Evolutionary conservation across 345 rosid genomes (phyloP).

Genomic region (Eucalyptus virginea): DNA sequence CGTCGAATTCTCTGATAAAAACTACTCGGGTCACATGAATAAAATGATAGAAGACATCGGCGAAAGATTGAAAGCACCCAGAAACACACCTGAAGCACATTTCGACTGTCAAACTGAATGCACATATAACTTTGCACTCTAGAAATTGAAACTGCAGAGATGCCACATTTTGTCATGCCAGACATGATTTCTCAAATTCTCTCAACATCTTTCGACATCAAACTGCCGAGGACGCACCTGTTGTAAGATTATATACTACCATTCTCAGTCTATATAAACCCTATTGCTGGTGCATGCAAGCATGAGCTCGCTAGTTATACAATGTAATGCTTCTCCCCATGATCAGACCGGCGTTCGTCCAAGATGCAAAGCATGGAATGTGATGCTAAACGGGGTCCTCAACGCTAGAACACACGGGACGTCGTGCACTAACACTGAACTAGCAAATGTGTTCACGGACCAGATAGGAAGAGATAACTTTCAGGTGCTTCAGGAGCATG

Average conservation of each 20-base stretch:
- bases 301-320: background rate
- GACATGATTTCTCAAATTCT: no score
- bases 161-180: no score
- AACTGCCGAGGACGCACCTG: background rate
- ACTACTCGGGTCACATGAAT: no score
- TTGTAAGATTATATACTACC: background rate
- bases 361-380: background rate
- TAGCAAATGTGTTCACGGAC: background rate
- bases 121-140: no score
- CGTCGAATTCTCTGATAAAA: no score
- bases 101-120: no score
- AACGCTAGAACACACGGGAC: background rate
- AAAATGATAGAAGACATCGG: no score
- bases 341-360: background rate
- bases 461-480: background rate
- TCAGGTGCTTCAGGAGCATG: background rate
- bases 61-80: no score
- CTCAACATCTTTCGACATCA: no score
- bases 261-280: background rate
- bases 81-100: no score
- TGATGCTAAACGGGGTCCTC: background rate
- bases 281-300: background rate
- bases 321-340: background rate
- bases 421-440: background rate
- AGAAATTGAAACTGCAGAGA: no score